Conservation (phyloP, 2,329 filamentous ascomycete genomes). For the Ceratocystis harringtonii region DNA sequence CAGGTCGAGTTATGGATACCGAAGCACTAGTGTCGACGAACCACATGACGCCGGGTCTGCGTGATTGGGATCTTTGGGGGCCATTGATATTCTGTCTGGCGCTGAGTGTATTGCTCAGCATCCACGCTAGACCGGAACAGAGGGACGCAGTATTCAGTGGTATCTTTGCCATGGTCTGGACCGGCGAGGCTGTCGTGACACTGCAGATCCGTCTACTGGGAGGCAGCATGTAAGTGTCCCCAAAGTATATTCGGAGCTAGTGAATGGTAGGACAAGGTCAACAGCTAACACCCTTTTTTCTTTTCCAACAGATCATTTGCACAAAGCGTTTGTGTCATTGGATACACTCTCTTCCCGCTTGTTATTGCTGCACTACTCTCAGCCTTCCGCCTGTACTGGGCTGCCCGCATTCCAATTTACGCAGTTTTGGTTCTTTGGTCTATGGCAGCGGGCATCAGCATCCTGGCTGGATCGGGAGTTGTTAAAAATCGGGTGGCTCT, state of each 20-base stretch:
- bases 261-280: neutral
- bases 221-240: constrained; percentile 72
- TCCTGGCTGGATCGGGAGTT: constrained; percentile 86
- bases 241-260: neutral
- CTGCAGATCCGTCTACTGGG: constrained; percentile 92
- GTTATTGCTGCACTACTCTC: constrained; percentile 86
- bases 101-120: constrained; percentile 73
- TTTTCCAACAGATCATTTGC: constrained; percentile 64
- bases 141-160: constrained; percentile 84
- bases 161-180: constrained; percentile 93
- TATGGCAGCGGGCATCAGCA: constrained; percentile 86
- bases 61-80: constrained; percentile 98
- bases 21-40: constrained; percentile 44
- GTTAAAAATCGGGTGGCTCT: constrained; percentile 88
- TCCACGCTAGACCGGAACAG: constrained; percentile 65
- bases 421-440: constrained; percentile 82
- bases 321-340: constrained; percentile 94
- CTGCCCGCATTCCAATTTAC: constrained; percentile 82
- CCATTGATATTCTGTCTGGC: constrained; percentile 87
- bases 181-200: constrained; percentile 93
- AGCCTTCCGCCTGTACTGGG: constrained; percentile 61
- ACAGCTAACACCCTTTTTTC: constrained; percentile 5
- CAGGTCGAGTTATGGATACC: constrained; percentile 48
- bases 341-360: constrained; percentile 92
- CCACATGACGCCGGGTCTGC: constrained; percentile 74